Evolutionary conservation across 805 yeast genomes (phyloP).

Genomic region (Metschnikowia henanensis): DNA sequence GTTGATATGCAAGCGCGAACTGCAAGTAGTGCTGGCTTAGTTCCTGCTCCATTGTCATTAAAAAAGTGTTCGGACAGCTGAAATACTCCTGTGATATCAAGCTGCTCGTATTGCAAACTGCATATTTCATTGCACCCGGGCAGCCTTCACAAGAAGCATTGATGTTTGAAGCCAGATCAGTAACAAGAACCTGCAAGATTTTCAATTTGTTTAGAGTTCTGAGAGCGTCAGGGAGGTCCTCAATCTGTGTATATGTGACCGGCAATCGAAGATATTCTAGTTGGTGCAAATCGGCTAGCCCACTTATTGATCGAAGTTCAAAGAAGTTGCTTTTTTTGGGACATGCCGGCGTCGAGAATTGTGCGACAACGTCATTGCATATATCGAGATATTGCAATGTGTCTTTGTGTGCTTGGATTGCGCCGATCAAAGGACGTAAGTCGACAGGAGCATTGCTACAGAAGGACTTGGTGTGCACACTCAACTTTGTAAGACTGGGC

Average conservation of each 20-base stretch:
- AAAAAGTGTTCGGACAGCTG: constrained; percentile 13
- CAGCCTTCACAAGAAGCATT: constrained; percentile 12
- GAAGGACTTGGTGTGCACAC: constrained; percentile 13
- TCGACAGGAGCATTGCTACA: constrained; percentile 6
- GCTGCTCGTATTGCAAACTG: constrained; percentile 11
- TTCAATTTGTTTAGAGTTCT: background rate
- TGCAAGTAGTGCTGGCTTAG: constrained; percentile 12
- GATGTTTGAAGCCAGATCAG: constrained; percentile 8
- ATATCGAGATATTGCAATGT: constrained; percentile 13
- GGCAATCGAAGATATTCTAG: constrained; percentile 14
- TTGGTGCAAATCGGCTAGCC: constrained; percentile 5
- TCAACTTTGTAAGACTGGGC: constrained; percentile 7
- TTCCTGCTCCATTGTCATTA: constrained; percentile 6
- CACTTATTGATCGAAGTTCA: constrained; percentile 10
- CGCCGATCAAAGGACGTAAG: constrained; percentile 12
- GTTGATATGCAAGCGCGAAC: constrained; percentile 3
- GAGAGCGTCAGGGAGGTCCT: constrained; percentile 5
- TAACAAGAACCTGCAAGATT: constrained; percentile 14
- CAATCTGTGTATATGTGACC: constrained; percentile 11
- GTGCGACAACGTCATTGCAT: constrained; percentile 14
- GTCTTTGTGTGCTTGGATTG: constrained; percentile 12
- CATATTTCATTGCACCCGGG: constrained; percentile 5
- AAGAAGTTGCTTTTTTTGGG: constrained; percentile 9
- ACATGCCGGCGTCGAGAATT: constrained; percentile 6
- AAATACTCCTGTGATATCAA: constrained; percentile 17